Conservation (phyloP, 768 basidiomycete genomes). For the Hydnomerulius pinastri region DNA sequence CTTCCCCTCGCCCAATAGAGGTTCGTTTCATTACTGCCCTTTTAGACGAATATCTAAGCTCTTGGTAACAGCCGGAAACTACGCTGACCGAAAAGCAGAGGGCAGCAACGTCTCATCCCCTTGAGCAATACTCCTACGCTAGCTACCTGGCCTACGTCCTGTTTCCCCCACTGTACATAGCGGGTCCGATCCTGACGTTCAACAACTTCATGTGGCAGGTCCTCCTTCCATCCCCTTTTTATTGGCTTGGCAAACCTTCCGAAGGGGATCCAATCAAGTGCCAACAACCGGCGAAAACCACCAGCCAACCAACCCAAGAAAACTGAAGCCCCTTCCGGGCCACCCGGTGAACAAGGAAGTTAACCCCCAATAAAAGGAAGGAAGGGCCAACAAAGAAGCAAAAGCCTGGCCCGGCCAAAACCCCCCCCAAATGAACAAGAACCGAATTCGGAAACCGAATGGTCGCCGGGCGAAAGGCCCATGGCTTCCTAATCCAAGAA, state of each 20-base stretch:
- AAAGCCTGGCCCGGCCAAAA: constrained; percentile 80
- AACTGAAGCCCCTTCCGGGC: no score
- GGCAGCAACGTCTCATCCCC: constrained; percentile 52
- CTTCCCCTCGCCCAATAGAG: constrained; percentile 38
- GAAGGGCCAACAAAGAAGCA: constrained; percentile 92
- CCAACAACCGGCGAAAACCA: no score
- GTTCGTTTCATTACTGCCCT: constrained; percentile 33
- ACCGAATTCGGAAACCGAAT: constrained; percentile 98
- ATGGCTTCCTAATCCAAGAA: constrained; percentile 13
- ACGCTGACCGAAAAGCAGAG: constrained; percentile 61
- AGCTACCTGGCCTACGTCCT: constrained; percentile 86
- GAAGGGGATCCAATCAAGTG: no score
- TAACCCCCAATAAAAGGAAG: constrained; percentile 92
- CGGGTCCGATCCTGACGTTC: constrained; percentile 94
- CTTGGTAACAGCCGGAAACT: constrained; percentile 25
- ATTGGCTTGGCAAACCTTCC: not conserved
- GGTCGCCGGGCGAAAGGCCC: constrained; percentile 97
- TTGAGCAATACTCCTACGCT: constrained; percentile 59
- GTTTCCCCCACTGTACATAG: constrained; percentile 94
- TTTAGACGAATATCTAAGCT: constrained; percentile 5
- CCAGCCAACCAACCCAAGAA: no score
- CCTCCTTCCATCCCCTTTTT: constrained; percentile 17
- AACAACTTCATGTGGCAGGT: constrained; percentile 97
- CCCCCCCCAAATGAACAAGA: constrained; percentile 82
- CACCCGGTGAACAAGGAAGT: constrained; percentile 94